Conservation (phyloP, 495 filamentous ascomycete genomes). For the Talaromyces adpressus region DNA sequence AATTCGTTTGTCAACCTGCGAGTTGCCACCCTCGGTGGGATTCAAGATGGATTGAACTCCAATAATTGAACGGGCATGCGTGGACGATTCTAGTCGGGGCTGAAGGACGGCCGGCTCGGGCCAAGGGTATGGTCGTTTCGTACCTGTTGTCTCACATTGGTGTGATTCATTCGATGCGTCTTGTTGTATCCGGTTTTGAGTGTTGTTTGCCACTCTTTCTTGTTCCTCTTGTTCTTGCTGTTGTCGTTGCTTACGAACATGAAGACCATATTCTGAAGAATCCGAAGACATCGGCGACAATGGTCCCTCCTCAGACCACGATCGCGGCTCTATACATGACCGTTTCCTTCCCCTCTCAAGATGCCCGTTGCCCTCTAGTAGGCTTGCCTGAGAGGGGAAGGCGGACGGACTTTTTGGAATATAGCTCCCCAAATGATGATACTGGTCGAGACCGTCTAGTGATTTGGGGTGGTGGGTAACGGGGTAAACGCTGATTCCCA, state of each 20-base stretch:
- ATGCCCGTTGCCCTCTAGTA: constrained; percentile 27
- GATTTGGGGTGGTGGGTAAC: constrained; percentile 24
- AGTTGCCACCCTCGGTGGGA: constrained; percentile 15
- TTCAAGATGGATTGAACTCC: constrained; percentile 48
- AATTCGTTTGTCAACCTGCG: constrained; percentile 17
- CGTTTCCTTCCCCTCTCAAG: constrained; percentile 33
- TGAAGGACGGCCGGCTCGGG: constrained; percentile 8
- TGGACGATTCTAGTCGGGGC: constrained; percentile 26
- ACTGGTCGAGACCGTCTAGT: constrained; percentile 29
- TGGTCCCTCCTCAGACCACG: constrained; percentile 20
- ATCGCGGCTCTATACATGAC: constrained; percentile 37
- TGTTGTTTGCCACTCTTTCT: constrained; percentile 1
- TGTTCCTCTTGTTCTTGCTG: background rate
- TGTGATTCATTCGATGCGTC: constrained; percentile 3
- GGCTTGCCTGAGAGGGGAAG: constrained; percentile 32
- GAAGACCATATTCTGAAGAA: constrained; percentile 15
- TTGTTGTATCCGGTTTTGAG: constrained; percentile 7
- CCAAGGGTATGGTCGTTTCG: constrained; percentile 5
- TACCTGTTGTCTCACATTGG: background rate
- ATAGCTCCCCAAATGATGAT: constrained; percentile 23
- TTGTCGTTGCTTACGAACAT: constrained; percentile 13
- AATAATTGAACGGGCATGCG: constrained; percentile 38
- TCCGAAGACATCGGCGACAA: constrained; percentile 45
- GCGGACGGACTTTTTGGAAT: constrained; percentile 17
- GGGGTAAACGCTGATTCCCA: constrained; percentile 34